Evolutionary conservation across 768 basidiomycete genomes (phyloP).

Genomic region (Favolaschia claudopus): DNA sequence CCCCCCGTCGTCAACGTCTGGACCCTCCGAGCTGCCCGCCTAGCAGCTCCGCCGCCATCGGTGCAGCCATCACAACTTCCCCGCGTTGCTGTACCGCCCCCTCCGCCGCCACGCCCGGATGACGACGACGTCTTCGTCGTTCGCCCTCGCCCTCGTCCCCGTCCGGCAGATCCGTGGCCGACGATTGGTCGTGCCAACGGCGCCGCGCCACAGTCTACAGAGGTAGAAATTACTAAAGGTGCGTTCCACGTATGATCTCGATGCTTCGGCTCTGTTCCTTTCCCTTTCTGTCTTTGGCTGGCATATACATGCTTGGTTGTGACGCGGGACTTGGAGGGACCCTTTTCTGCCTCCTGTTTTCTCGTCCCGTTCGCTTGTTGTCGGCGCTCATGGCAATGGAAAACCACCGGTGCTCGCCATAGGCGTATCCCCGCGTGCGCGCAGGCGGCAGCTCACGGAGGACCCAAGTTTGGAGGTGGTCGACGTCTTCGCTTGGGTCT

Average conservation of each 20-base stretch:
- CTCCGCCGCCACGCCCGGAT: not conserved
- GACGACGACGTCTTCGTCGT: slow-evolving; percentile 20
- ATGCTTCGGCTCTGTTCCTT: no score
- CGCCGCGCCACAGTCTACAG: not conserved
- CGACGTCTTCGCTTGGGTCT: no score
- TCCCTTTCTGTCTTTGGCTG: not conserved
- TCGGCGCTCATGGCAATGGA: no score
- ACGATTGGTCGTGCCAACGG: slow-evolving; percentile 13
- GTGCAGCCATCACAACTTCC: not conserved
- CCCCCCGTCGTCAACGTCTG: slow-evolving; percentile 19
- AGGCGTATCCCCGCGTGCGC: no score
- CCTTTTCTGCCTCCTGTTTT: no score
- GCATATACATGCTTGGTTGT: no score
- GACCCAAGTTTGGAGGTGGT: no score
- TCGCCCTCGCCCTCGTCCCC: not conserved
- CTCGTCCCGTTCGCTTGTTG: no score
- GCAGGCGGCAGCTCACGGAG: no score
- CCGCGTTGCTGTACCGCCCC: not conserved
- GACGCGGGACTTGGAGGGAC: no score
- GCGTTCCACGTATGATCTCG: not conserved
- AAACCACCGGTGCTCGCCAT: no score
- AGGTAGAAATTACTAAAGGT: not conserved
- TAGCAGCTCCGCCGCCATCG: not conserved
- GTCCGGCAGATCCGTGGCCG: slow-evolving; percentile 14
- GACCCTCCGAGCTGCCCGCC: slow-evolving; percentile 17